Evolutionary conservation across 805 yeast species (phyloP).

Genomic region (Jamesozyma spencerorum): DNA sequence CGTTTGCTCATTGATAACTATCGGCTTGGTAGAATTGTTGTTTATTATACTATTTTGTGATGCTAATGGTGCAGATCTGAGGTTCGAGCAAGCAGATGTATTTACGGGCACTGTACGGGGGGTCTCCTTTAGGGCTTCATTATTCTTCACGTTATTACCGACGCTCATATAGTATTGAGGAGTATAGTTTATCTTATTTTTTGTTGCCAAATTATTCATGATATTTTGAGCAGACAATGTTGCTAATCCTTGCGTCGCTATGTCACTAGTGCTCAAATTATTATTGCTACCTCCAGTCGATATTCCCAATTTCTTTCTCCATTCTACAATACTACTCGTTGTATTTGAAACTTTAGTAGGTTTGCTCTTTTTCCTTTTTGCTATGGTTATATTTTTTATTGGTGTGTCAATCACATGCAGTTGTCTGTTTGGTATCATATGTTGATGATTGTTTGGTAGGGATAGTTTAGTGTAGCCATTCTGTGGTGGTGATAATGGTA

Average conservation of each 20-base stretch:
- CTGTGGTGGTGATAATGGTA: not conserved
- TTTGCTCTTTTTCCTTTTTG: constrained; percentile 23
- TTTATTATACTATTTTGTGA: not conserved
- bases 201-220: not conserved
- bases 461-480: too few relatives aligned
- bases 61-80: not conserved
- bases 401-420: constrained; percentile 25
- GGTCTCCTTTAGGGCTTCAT: not conserved
- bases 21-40: not conserved
- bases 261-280: not conserved
- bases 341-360: constrained; percentile 26
- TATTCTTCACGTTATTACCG: not conserved
- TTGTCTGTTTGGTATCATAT: constrained; percentile 16
- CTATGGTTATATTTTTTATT: constrained; percentile 20
- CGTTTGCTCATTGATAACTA: too few relatives aligned
- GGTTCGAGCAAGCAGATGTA: not conserved
- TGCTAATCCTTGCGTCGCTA: not conserved
- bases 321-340: constrained; percentile 30
- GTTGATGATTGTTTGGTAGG: too few relatives aligned
- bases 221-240: not conserved
- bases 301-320: constrained; percentile 30
- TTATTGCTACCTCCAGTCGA: constrained; percentile 8
- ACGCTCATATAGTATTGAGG: not conserved
- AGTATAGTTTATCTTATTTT: not conserved
- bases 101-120: too few relatives aligned